Evolutionary conservation across 768 basidiomycete genomes (phyloP), one percentile per base, ranked within the genome.

Genomic region (Russula ochroleuca): DNA sequence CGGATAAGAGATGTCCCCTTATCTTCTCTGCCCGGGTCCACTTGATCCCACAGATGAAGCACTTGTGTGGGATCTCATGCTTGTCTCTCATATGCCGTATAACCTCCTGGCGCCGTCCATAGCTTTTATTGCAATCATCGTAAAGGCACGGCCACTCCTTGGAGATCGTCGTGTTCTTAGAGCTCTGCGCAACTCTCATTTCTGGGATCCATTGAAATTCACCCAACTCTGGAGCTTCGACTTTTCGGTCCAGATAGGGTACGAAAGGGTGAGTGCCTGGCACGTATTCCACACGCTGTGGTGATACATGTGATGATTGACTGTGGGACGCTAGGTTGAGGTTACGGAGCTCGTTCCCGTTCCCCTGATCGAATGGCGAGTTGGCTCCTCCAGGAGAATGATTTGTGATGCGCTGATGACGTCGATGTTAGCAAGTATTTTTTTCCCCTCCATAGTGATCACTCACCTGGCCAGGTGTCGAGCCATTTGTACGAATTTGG

Each of bases 21-120:
- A 62, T 62, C 31, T 21, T 49, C 14, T 50, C 55, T 2, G 61
- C 37, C 21, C 55, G 61, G 21, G 54, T 50, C 61, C 61, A 62
- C n/a, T 15, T 33, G 21, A 1, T 3, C 11, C 3, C 15, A 15
- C 61, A 62, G 40, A 62, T 38, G 21, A 55, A 55, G 28, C 61
- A 62, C 28, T 35, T 33, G 28, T n/a, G 37, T 2, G 38, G 48
- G 10, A 5, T 6, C 31, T n/a, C 15, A n/a, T 62, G 61, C 23
- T 14, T 51, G 31, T 57, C 61, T 43, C 28, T 35, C 8, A 23
- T n/a, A 19, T 62, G 61, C 2, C 55, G 28, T 19, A 11, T 23
- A 11, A 50, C 37, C 10, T 62, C 61, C 35, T 57, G 55, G 6
- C 3, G 37, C 35, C 55, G n/a, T 17, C 10, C 2, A 57, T 62